A percentile compares a stretch with the other conserved stretches of the same genome.
Evolutionary conservation across 495 filamentous ascomycete species (phyloP).

Genomic region (Durotheca rogersii): DNA sequence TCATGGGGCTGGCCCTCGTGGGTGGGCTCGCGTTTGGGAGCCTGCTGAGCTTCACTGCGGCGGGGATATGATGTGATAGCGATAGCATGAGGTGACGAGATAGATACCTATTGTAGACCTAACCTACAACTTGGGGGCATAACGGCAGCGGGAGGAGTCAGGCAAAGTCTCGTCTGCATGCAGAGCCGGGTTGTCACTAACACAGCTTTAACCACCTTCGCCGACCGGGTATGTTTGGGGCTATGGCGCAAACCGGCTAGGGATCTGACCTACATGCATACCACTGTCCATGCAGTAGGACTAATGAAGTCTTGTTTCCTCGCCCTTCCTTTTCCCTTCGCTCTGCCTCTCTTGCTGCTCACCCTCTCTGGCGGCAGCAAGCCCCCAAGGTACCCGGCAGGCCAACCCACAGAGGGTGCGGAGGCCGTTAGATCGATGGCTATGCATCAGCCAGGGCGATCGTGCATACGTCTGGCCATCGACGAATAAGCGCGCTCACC

Average conservation of each 20-base stretch:
- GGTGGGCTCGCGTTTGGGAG: constrained; percentile 81
- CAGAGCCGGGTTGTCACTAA: no score
- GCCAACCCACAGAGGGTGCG: no score
- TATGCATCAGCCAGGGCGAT: not conserved
- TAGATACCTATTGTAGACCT: no score
- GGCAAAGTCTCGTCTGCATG: no score
- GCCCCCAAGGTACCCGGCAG: no score
- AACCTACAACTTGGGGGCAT: not conserved
- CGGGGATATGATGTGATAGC: constrained; percentile 42
- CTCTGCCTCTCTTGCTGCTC: no score
- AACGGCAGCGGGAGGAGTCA: not conserved
- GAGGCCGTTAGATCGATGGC: constrained; percentile 29
- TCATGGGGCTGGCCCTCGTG: constrained; percentile 89
- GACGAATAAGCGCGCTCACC: constrained; percentile 21
- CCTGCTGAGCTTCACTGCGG: constrained; percentile 79
- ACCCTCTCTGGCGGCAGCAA: no score
- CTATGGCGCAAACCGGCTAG: constrained; percentile 12
- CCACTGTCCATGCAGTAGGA: not conserved
- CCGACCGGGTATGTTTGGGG: no score
- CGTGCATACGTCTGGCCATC: constrained; percentile 23
- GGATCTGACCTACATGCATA: not conserved
- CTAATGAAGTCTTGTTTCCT: no score
- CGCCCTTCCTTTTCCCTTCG: no score
- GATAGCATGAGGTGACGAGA: constrained; percentile 14
- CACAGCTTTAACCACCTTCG: no score